These are phyloP conservation scores for Allium cepa DNA, from an alignment of 106 monocot species.

Conservation along the genomic window DNA sequence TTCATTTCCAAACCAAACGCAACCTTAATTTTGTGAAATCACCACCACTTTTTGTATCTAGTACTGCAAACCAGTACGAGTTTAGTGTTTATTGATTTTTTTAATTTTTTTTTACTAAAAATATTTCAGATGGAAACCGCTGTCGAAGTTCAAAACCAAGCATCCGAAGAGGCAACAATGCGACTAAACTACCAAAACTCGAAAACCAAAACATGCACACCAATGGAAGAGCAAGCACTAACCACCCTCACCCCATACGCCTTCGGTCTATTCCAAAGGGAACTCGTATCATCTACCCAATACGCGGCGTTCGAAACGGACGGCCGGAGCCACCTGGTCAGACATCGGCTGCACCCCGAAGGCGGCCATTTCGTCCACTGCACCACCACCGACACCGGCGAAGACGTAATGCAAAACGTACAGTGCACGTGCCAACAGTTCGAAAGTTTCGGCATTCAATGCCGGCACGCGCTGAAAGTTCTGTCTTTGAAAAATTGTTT, in stretches of 20 bases:
- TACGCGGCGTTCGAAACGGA: constrained; percentile 54
- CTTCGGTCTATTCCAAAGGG: constrained; percentile 59
- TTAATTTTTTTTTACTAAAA: not conserved
- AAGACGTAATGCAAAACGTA: constrained; percentile 21
- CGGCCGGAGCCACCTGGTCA: constrained; percentile 35
- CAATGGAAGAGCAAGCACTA: constrained; percentile 74
- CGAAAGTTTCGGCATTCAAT: constrained; percentile 58
- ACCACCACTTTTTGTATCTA: no score
- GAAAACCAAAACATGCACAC: constrained; percentile 61
- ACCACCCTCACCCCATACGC: constrained; percentile 54
- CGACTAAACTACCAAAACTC: constrained; percentile 60
- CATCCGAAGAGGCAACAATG: constrained; percentile 62
- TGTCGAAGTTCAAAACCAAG: constrained; percentile 57
- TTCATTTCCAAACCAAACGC: no score
- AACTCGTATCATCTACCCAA: constrained; percentile 54
- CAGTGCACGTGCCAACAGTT: constrained; percentile 70
- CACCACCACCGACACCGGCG: constrained; percentile 11
- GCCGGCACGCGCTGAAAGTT: constrained; percentile 56
- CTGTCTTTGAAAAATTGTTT: constrained; percentile 67
- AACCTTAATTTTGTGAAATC: no score
- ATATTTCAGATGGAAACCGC: constrained; percentile 44
- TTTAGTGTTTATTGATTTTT: no score
- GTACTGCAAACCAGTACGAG: no score
- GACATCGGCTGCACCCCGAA: constrained; percentile 42
- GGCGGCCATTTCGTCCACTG: constrained; percentile 43